These are phyloP conservation scores for Silene conica DNA, from an alignment of 148 eudicot genomes.

Conservation along the genomic window DNA sequence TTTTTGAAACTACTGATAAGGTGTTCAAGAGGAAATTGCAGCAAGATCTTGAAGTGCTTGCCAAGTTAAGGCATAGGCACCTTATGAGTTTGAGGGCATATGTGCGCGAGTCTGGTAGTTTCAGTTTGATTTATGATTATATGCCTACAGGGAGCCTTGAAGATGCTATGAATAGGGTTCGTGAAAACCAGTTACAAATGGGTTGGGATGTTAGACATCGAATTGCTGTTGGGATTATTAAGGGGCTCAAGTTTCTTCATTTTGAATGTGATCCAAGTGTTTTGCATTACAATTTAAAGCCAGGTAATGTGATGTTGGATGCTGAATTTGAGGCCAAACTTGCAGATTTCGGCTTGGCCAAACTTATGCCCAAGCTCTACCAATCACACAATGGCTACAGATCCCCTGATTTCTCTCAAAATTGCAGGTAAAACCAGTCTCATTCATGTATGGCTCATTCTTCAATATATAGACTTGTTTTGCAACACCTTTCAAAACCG, in stretches of 20 bases:
- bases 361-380: conserved; percentile 46
- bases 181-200: conserved; percentile 56
- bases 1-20: conserved; percentile 39
- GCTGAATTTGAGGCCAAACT: conserved; percentile 68
- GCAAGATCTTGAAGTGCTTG: conserved; percentile 59
- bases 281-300: conserved; percentile 74
- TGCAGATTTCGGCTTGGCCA: conserved; percentile 69
- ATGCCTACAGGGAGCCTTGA: conserved; percentile 69
- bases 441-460: background rate
- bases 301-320: conserved; percentile 77
- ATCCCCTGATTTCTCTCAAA: conserved; percentile 74
- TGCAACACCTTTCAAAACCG: background rate
- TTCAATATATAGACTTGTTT: background rate
- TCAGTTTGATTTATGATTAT: conserved; percentile 65
- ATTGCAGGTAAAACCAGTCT: conserved; percentile 45
- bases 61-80: conserved; percentile 63
- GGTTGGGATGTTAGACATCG: conserved; percentile 75
- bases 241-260: conserved; percentile 75
- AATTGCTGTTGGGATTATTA: conserved; percentile 77
- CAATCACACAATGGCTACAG: conserved; percentile 44
- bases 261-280: conserved; percentile 52
- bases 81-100: conserved; percentile 85
- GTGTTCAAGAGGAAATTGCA: conserved; percentile 55
- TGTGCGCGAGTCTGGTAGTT: conserved; percentile 46
- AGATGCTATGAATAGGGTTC: conserved; percentile 57